phyloP scores from a whole-genome alignment of 192 early-diverging fungal species.

The Umbelopsis vinacea region DNA sequence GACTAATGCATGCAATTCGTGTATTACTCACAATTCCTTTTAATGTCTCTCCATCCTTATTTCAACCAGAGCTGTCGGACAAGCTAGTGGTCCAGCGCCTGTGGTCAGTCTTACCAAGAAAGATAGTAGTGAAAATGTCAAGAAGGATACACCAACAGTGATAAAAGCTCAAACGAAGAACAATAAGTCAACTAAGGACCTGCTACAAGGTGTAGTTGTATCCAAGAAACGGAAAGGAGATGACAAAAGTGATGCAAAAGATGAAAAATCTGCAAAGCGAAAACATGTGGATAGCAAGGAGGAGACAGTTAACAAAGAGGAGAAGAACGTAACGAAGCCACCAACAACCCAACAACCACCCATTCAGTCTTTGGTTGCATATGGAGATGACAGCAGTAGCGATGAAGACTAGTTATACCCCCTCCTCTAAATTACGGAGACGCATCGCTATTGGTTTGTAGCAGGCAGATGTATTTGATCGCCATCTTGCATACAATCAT shows the following conservation, averaged over 20 bases:
- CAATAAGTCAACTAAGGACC: neutral
- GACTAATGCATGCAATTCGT: too few species aligned
- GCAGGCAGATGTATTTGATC: neutral
- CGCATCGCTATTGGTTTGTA: too few species aligned
- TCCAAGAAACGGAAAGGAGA: constrained; percentile 17
- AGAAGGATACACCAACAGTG: neutral
- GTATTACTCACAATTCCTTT: neutral
- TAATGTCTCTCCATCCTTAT: neutral
- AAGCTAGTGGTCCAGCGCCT: neutral
- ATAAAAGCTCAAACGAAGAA: constrained; percentile 4
- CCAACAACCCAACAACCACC: neutral
- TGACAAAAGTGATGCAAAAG: neutral
- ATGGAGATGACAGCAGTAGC: constrained; percentile 29
- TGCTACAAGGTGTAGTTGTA: constrained; percentile 12
- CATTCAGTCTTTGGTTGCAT: constrained; percentile 24
- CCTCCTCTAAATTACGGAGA: neutral
- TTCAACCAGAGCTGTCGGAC: constrained; percentile 18
- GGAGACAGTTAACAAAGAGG: constrained; percentile 23
- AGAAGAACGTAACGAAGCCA: neutral
- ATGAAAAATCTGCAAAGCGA: constrained; percentile 13
- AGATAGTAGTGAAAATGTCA: neutral
- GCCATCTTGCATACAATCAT: neutral
- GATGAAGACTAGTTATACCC: constrained; percentile 29
- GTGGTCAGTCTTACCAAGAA: neutral
- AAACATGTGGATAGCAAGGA: neutral